Percentiles rank a stretch among this genome's conserved stretches.
Evolutionary conservation across 257 asterid species (phyloP).

Genomic region (Solanum ahanhuiri): DNA sequence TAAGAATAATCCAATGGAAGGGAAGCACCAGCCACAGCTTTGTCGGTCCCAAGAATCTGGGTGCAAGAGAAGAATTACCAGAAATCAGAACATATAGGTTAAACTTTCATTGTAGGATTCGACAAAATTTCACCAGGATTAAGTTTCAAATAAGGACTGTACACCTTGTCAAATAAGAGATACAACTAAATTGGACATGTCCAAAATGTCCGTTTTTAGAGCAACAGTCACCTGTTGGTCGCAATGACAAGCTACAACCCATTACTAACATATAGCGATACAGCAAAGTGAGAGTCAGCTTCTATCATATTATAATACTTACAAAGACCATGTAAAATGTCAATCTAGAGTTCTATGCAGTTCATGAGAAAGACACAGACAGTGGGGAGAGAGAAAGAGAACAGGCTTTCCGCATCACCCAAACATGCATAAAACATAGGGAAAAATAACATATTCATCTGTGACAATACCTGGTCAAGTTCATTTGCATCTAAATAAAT

Average conservation of each 20-base stretch:
- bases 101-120: background rate
- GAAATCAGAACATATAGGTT: background rate
- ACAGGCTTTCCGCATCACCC: background rate
- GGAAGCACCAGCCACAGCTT: slow-evolving; percentile 24
- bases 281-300: background rate
- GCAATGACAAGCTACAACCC: background rate
- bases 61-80: background rate
- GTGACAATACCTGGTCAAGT: slow-evolving; percentile 53
- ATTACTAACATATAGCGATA: background rate
- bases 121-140: background rate
- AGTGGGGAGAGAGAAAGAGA: background rate
- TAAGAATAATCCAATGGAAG: slow-evolving; percentile 22
- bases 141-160: background rate
- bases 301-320: background rate
- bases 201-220: background rate
- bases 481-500: slow-evolving; percentile 54
- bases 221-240: background rate
- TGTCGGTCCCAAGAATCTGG: slow-evolving; percentile 64
- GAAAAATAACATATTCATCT: background rate
- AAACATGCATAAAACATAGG: background rate
- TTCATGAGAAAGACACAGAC: background rate
- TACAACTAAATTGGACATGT: background rate
- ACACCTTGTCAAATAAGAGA: background rate
- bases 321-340: background rate
- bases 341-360: background rate